Evolutionary conservation across 371 early-diverging fungal genomes (phyloP).

Genomic region (Dinochytrium kinnereticum): DNA sequence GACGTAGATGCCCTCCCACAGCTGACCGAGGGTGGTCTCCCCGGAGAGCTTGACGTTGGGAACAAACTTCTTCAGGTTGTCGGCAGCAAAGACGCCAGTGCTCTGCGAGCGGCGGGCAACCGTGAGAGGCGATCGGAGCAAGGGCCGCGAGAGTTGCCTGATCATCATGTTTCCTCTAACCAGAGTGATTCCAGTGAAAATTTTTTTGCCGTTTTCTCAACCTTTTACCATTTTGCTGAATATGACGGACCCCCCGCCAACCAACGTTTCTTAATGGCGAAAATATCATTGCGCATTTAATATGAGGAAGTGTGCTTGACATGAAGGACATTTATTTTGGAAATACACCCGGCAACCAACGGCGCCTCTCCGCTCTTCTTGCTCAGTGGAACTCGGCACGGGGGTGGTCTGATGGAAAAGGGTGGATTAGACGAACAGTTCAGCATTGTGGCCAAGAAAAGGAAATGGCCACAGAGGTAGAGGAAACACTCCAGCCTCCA

Average conservation of each 20-base stretch:
- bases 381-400: constrained; percentile 54
- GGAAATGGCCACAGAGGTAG: not conserved
- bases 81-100: constrained; percentile 44
- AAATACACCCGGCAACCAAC: too few species aligned
- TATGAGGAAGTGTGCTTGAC: not conserved
- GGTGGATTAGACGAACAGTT: too few species aligned
- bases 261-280: too few species aligned
- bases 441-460: too few species aligned
- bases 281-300: too few species aligned
- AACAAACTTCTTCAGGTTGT: constrained; percentile 43
- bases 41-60: constrained; percentile 41
- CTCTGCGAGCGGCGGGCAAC: constrained; percentile 27
- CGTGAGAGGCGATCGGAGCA: not conserved
- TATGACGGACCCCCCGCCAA: too few species aligned
- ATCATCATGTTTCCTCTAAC: not conserved
- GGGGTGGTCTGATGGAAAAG: constrained; percentile 45
- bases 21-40: constrained; percentile 50
- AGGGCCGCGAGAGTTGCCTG: not conserved
- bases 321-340: not conserved
- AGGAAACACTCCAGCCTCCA: not conserved
- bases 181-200: not conserved
- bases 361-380: too few species aligned
- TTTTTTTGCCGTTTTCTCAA: constrained; percentile 10
- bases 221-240: too few species aligned
- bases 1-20: constrained; percentile 45